These are phyloP conservation scores for Aspergillus niger DNA, from an alignment of 2,329 filamentous ascomycete species.

Conservation along the genomic window DNA sequence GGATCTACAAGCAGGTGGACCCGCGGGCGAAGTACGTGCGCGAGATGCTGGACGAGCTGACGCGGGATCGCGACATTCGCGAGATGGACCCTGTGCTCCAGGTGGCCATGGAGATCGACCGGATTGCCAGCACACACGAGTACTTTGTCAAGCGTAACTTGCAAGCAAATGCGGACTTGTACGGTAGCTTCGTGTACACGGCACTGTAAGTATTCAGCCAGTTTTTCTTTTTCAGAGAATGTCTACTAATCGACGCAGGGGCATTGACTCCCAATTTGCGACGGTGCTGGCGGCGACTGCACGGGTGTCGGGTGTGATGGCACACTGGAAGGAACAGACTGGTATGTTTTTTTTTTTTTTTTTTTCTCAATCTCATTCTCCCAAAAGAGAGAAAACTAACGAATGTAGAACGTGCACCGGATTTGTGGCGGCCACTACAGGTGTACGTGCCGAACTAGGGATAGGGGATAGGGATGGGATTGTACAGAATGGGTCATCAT, in stretches of 20 bases:
- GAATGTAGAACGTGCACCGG: not conserved
- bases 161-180: conserved; percentile 45
- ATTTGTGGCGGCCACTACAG: not conserved
- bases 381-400: not conserved
- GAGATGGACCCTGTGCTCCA: conserved; percentile 36
- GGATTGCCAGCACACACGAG: conserved; percentile 37
- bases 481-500: not conserved
- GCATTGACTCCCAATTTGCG: not conserved
- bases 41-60: conserved; percentile 31
- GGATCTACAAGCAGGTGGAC: conserved; percentile 53
- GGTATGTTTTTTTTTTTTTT: not conserved
- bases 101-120: conserved; percentile 45
- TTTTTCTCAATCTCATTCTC: not conserved
- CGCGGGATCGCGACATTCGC: conserved; percentile 11
- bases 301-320: not conserved
- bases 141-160: conserved; percentile 42
- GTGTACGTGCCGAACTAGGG: not conserved
- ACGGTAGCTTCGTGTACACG: conserved; percentile 41
- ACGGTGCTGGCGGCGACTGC: not conserved
- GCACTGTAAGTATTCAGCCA: conserved; percentile 31
- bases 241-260: not conserved
- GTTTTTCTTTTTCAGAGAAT: not conserved
- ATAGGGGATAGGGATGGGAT: not conserved
- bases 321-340: conserved; percentile 1
- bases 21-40: conserved; percentile 55